A percentile compares a stretch with the other conserved stretches of the same genome.
phyloP scores from a whole-genome alignment of 495 filamentous ascomycete species.

The Sordaria brevicollis region DNA sequence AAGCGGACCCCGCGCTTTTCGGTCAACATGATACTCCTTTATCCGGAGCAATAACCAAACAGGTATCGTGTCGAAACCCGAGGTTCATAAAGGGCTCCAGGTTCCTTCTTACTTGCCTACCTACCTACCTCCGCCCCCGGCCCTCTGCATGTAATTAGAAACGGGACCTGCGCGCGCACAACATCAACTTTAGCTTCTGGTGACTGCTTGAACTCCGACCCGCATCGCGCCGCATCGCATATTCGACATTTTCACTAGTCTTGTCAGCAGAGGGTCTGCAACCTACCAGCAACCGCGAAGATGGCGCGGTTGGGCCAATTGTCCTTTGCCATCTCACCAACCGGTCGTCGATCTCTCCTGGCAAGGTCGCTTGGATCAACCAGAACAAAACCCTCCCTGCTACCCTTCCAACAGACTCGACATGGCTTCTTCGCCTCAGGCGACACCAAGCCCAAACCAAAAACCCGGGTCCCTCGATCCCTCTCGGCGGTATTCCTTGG shows the following conservation, averaged over 20 bases:
- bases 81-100: neutral
- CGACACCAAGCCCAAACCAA: constrained; percentile 2
- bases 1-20: neutral
- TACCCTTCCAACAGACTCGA: neutral
- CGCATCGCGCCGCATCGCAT: neutral
- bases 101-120: too few species aligned
- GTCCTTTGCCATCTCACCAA: neutral
- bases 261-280: neutral
- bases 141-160: neutral
- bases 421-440: constrained; percentile 5
- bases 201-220: neutral
- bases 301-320: neutral
- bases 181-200: neutral
- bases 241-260: neutral
- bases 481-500: constrained; percentile 21
- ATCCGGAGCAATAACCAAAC: neutral
- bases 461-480: constrained; percentile 4
- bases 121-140: neutral
- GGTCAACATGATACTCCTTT: neutral
- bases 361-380: neutral
- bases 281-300: neutral
- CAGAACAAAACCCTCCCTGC: neutral
- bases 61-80: neutral
- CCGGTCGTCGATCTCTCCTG: neutral
- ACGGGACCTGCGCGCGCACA: neutral